A percentile compares a stretch with the other conserved stretches of the same genome.
Evolutionary conservation across 2,329 filamentous ascomycete species (phyloP).

Genomic region (Aphanoascus verrucosus): DNA sequence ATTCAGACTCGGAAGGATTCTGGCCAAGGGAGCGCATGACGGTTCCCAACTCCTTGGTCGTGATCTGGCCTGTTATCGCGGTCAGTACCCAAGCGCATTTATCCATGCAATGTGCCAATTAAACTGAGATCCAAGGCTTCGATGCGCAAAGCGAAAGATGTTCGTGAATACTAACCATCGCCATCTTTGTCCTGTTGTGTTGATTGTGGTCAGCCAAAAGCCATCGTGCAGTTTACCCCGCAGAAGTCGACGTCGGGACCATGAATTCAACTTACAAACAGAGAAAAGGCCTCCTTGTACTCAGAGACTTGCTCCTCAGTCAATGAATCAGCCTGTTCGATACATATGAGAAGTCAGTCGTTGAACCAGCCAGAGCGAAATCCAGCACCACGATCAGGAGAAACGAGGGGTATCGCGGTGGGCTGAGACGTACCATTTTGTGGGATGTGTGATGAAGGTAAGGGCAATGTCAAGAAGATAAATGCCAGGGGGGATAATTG

Average conservation of each 20-base stretch:
- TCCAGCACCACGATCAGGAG: neutral
- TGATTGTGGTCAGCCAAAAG: conserved; percentile 13
- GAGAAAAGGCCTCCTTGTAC: conserved; percentile 99
- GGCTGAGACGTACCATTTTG: conserved; percentile 5
- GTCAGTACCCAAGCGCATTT: neutral
- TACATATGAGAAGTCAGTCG: conserved; percentile 1
- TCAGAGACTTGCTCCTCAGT: conserved; percentile 99
- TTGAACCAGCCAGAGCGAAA: neutral
- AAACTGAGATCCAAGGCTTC: neutral
- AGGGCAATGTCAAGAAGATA: neutral
- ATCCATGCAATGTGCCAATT: neutral
- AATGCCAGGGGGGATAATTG: neutral
- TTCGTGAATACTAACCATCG: conserved; percentile 60
- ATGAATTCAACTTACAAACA: conserved; percentile 70
- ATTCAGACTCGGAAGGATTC: conserved; percentile 79
- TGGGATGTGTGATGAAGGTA: neutral
- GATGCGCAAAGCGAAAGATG: neutral
- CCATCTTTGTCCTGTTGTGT: conserved; percentile 70
- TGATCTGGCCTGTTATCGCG: conserved; percentile 63
- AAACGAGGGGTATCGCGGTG: neutral
- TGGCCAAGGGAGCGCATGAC: conserved; percentile 85
- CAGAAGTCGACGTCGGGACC: conserved; percentile 3
- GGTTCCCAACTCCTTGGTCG: conserved; percentile 79
- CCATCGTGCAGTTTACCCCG: neutral
- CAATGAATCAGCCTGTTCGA: conserved; percentile 77